A percentile compares a stretch with the other conserved stretches of the same genome.
Conservation (phyloP, 2,329 filamentous ascomycete genomes). For the Exophiala viscosa region DNA sequence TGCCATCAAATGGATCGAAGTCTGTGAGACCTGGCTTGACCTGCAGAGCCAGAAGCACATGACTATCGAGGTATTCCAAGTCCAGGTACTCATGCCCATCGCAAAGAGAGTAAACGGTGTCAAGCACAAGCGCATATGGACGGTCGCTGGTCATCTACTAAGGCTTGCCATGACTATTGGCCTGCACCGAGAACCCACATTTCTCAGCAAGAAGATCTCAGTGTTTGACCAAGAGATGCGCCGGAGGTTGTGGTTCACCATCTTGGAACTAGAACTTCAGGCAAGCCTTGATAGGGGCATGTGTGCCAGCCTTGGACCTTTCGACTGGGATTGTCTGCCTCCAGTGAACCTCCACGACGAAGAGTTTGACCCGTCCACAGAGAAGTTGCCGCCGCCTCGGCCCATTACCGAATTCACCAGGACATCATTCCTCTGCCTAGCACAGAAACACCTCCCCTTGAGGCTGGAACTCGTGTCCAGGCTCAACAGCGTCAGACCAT, state of each 20-base stretch:
- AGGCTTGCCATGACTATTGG: conserved; percentile 49
- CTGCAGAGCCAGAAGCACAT: conserved; percentile 50
- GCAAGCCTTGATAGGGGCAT: conserved; percentile 55
- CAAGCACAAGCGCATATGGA: conserved; percentile 51
- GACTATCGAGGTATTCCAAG: conserved; percentile 47
- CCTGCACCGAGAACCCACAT: conserved; percentile 47
- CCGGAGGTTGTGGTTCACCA: conserved; percentile 55
- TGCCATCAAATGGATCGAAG: conserved; percentile 26
- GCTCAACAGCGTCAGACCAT: conserved; percentile 30
- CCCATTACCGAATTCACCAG: conserved; percentile 27
- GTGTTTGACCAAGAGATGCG: conserved; percentile 52
- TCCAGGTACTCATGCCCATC: conserved; percentile 46
- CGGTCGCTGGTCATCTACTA: conserved; percentile 45
- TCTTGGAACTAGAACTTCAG: conserved; percentile 56
- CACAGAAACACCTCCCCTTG: conserved; percentile 28
- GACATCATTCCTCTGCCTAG: conserved; percentile 31
- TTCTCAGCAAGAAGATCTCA: conserved; percentile 36
- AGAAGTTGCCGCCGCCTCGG: conserved; percentile 23
- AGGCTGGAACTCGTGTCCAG: conserved; percentile 30
- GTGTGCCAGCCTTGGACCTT: conserved; percentile 43
- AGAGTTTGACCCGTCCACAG: conserved; percentile 23
- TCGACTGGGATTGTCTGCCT: conserved; percentile 47
- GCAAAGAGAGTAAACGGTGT: conserved; percentile 47
- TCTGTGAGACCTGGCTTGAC: conserved; percentile 24
- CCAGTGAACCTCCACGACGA: conserved; percentile 37